Percentiles rank a stretch among this genome's conserved stretches.
These are phyloP conservation scores for Cercospora sojina DNA, from an alignment of 2,329 filamentous ascomycete genomes.

Conservation along the genomic window DNA sequence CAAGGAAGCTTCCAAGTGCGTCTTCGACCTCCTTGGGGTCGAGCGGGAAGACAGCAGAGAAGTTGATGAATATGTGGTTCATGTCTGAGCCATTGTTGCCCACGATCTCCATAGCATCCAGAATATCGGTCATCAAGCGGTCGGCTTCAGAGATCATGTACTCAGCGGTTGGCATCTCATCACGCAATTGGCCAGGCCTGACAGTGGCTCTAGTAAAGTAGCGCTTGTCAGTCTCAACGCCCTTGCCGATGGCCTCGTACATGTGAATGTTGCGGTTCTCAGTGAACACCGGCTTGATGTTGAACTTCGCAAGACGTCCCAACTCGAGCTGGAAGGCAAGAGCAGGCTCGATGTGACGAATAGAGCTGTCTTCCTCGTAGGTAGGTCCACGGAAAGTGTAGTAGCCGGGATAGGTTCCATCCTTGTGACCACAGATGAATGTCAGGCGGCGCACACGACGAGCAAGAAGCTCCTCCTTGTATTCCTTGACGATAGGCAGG, in stretches of 20 bases:
- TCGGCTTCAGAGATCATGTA: constrained; percentile 98
- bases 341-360: constrained; percentile 94
- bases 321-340: constrained; percentile 98
- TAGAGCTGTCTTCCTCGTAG: constrained; percentile 89
- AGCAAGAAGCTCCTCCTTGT: constrained; percentile 78
- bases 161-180: constrained; percentile 97
- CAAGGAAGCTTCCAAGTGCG: constrained; percentile 89
- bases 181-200: constrained; percentile 85
- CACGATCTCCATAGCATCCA: constrained; percentile 96
- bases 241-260: constrained; percentile 94
- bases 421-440: constrained; percentile 92
- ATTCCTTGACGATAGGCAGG: constrained; percentile 69
- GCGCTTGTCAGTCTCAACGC: constrained; percentile 91
- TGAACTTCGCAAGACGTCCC: constrained; percentile 89
- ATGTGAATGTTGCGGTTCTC: constrained; percentile 99
- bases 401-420: constrained; percentile 94
- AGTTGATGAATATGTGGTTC: constrained; percentile 99
- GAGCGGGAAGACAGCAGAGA: constrained; percentile 93
- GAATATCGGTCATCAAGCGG: constrained; percentile 93
- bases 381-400: constrained; percentile 94
- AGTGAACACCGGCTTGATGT: constrained; percentile 97
- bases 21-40: constrained; percentile 86
- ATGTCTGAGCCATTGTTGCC: constrained; percentile 99
- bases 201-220: constrained; percentile 98
- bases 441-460: constrained; percentile 85